Conservation (phyloP, 257 asterid genomes). For the Ocimum tenuiflorum region DNA sequence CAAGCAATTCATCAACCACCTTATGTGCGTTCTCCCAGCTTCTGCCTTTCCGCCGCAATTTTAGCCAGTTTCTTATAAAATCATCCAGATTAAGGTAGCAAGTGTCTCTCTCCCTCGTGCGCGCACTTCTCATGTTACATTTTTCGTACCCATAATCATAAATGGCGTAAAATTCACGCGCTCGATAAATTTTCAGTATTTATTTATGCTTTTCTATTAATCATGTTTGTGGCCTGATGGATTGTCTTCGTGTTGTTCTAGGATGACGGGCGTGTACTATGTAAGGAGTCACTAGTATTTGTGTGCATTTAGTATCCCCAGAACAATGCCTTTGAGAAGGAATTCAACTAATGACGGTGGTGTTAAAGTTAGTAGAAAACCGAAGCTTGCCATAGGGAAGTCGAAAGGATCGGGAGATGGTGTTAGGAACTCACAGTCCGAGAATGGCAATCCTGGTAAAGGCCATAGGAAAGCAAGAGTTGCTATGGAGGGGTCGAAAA, state of each 20-base stretch:
- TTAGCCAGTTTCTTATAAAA: not conserved
- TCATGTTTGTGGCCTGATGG: not conserved
- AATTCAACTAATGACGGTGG: conserved; percentile 16
- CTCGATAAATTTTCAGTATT: not conserved
- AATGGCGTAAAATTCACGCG: not conserved
- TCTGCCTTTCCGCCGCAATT: not conserved
- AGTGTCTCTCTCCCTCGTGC: not conserved
- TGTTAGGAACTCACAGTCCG: conserved; percentile 19
- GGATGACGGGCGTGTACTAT: not conserved
- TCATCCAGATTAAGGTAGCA: not conserved
- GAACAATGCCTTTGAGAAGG: conserved; percentile 31
- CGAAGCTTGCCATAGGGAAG: conserved; percentile 20
- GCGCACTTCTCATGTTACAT: not conserved
- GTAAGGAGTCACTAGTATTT: no score
- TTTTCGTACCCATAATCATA: not conserved
- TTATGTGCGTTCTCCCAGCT: not conserved
- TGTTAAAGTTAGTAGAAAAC: conserved; percentile 20
- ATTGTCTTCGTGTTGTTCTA: not conserved
- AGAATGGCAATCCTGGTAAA: conserved; percentile 22
- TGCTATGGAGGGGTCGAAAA: conserved; percentile 13
- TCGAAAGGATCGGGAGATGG: conserved; percentile 23
- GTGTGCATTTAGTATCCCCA: not conserved
- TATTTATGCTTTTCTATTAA: not conserved
- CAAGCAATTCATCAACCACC: conserved; percentile 8
- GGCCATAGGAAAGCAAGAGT: conserved; percentile 13